Evolutionary conservation across 1,284 basidiomycete genomes (phyloP).

Genomic region (Ceratobasidium sp.): DNA sequence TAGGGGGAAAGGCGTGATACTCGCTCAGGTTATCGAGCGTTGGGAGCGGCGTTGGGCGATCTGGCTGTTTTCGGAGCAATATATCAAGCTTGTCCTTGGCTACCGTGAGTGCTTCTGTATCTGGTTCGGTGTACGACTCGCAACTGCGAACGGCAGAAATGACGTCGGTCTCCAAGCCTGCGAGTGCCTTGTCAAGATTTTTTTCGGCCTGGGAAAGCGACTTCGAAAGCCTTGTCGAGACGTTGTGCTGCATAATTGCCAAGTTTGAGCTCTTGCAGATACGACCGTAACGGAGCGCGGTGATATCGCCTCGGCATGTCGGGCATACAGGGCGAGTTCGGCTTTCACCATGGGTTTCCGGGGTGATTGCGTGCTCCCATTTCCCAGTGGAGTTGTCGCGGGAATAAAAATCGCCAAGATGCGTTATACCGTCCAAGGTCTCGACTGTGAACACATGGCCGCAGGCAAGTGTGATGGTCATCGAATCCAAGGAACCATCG

Average conservation of each 20-base stretch:
- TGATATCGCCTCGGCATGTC: slow-evolving; percentile 67
- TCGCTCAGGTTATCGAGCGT: background rate
- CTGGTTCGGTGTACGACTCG: background rate
- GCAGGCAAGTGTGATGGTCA: slow-evolving; percentile 74
- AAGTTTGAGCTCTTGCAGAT: slow-evolving; percentile 71
- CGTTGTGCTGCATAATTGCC: slow-evolving; percentile 74
- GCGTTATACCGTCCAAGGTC: slow-evolving; percentile 73
- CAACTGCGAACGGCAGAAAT: background rate
- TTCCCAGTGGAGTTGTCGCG: slow-evolving; percentile 54
- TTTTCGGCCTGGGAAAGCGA: slow-evolving; percentile 6
- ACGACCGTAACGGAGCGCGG: slow-evolving; percentile 69
- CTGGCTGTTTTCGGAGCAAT: background rate
- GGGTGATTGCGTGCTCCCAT: slow-evolving; percentile 56
- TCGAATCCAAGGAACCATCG: slow-evolving; percentile 58
- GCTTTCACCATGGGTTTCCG: slow-evolving; percentile 24
- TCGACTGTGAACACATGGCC: slow-evolving; percentile 78
- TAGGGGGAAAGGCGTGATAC: slow-evolving; percentile 1
- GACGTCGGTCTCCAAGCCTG: background rate
- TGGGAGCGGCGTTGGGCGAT: background rate
- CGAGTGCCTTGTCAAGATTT: background rate
- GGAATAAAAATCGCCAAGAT: slow-evolving; percentile 68
- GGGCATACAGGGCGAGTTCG: slow-evolving; percentile 66
- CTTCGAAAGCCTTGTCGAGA: slow-evolving; percentile 58
- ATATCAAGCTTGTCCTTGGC: slow-evolving; percentile 16
- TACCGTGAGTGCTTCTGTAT: background rate